A percentile compares a stretch with the other conserved stretches of the same genome.
phyloP scores from a whole-genome alignment of 2,329 filamentous ascomycete species.

The Fusarium fracticaudum region DNA sequence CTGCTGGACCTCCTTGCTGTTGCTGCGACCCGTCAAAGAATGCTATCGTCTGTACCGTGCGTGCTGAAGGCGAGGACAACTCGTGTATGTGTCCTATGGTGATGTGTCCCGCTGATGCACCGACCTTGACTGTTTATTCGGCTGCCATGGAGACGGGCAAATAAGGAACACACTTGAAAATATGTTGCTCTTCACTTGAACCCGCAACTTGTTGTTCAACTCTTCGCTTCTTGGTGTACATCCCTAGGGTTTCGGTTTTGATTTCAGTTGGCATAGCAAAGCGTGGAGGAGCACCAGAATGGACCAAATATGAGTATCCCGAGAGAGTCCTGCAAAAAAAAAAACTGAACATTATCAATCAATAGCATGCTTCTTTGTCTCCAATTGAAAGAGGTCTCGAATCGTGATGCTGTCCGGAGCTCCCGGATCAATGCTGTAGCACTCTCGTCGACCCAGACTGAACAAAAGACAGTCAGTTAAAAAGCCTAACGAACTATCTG shows the following conservation, averaged over 20 bases:
- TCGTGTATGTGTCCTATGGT: slow-evolving; percentile 36
- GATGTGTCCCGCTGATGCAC: slow-evolving; percentile 29
- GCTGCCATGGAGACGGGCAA: slow-evolving; percentile 9
- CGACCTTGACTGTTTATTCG: slow-evolving; percentile 28
- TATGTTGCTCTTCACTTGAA: neutral
- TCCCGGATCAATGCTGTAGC: neutral
- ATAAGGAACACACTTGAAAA: neutral
- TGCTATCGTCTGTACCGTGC: slow-evolving; percentile 34
- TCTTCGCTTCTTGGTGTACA: slow-evolving; percentile 24
- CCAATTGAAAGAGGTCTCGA: neutral
- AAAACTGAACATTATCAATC: neutral
- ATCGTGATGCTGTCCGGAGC: neutral
- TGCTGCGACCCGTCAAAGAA: slow-evolving; percentile 32
- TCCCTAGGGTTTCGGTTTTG: slow-evolving; percentile 2
- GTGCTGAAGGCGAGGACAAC: slow-evolving; percentile 18
- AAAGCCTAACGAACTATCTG: neutral
- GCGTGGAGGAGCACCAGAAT: neutral
- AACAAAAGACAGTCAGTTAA: neutral
- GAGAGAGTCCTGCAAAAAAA: neutral
- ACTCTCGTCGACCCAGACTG: neutral
- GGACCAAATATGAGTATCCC: neutral
- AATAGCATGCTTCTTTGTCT: neutral
- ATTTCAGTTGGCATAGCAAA: slow-evolving; percentile 2
- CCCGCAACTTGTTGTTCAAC: neutral
- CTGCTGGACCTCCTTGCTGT: slow-evolving; percentile 28